These are phyloP conservation scores for Gracilariopsis chorda DNA, from an alignment of 23 red algal genomes.

Conservation along the genomic window DNA sequence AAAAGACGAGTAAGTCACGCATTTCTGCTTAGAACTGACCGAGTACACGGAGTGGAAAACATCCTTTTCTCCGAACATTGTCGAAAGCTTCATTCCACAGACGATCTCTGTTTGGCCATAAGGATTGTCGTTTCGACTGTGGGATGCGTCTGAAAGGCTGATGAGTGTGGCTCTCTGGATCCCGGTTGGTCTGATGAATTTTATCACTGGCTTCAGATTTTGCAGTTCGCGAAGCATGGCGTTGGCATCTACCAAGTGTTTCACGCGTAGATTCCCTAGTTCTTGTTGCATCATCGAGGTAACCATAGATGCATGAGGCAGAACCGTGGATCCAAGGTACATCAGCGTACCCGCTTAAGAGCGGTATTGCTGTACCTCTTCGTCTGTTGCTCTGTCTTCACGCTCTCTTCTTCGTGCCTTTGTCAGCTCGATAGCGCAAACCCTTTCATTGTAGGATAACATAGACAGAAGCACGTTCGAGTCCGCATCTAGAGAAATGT, in stretches of 20 bases:
- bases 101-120: conserved; percentile 6
- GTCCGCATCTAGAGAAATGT: background rate
- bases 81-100: background rate
- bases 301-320: background rate
- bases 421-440: background rate
- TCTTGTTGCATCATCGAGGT: conserved; percentile 11
- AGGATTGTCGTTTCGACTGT: background rate
- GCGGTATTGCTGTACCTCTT: background rate
- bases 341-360: conserved; percentile 1
- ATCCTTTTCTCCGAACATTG: background rate
- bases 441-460: background rate
- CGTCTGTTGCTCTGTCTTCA: background rate
- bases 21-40: background rate
- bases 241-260: conserved; percentile 27
- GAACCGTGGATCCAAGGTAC: conserved; percentile 13
- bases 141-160: conserved; percentile 21
- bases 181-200: background rate
- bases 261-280: background rate
- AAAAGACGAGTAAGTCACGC: background rate
- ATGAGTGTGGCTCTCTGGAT: background rate
- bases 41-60: background rate
- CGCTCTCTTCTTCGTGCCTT: background rate
- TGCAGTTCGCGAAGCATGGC: background rate
- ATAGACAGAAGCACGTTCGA: background rate
- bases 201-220: background rate